Base-by-base conservation (phyloP, 495 filamentous ascomycete species). In the Penicillium desertorum region DNA sequence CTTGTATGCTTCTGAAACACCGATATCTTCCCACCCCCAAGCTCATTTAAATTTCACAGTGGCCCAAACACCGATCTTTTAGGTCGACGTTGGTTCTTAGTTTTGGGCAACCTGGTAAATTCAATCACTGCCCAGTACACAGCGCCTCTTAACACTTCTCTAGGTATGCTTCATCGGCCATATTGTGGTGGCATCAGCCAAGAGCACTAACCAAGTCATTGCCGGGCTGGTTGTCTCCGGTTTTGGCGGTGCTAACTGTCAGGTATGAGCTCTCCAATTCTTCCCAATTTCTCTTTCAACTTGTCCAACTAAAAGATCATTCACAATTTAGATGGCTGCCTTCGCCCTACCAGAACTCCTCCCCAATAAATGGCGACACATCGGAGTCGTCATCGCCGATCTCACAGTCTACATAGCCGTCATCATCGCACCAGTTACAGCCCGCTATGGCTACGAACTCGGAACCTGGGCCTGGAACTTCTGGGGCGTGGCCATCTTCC, bases 271-370 rank as follows among this genome's bases (percentile, higher is more conserved):
- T 9, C 17, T 11, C 12, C 16, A 4, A n/a, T 14, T 30, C 14
- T 4, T 9, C 19, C 8, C 6, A 2, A 29, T 47, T 3, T 19
- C 14, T 11, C 5, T 11, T 25, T 5, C 4, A 19, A 6, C 3
- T 25, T 14, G 1, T 16, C 3, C 16, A 25, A 32, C 44, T 53
- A 54, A 45, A 4, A 44, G 12, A 16, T 8, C 4, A 8, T 20
- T 20, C 19, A 5, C 30, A 27, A 14, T 22, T 37, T 42, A 68
- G 57, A 63, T 68, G 65, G 65, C 65, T 34, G 62, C 65, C 32
- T 68, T 68, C 20, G 65, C 62, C 4, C 47, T 68, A 8, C 65
- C 65, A 17, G 65, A 68, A 36, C 62, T 68, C n/a, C 60, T 68
- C 4, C 65, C 65, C 0, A 65, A 65, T 49, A 68, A 68, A 46